A percentile compares a stretch with the other conserved stretches of the same genome.
Evolutionary conservation across 2,329 filamentous ascomycete genomes (phyloP).

Genomic region (Nakataea oryzae): DNA sequence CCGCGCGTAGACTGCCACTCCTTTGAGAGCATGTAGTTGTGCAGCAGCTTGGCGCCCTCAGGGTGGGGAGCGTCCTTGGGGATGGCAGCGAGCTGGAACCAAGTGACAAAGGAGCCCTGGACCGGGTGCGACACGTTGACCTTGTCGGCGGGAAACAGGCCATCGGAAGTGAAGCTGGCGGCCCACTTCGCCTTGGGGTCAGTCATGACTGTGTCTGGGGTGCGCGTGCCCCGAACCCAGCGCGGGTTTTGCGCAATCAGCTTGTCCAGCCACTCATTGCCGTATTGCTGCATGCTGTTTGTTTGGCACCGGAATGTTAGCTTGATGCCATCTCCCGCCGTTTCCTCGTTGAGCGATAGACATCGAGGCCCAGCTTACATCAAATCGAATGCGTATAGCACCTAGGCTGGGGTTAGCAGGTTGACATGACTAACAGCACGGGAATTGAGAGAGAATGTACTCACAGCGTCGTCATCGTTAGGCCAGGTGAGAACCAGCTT

Average conservation of each 20-base stretch:
- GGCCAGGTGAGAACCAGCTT: constrained; percentile 45
- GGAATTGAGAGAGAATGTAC: background rate
- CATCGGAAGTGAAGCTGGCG: constrained; percentile 21
- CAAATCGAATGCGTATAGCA: constrained; percentile 35
- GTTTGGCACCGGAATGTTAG: background rate
- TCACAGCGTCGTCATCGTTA: constrained; percentile 45
- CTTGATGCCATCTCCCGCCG: background rate
- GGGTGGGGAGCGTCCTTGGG: constrained; percentile 35
- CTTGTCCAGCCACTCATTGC: constrained; percentile 33
- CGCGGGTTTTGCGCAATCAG: constrained; percentile 35
- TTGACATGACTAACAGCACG: no score
- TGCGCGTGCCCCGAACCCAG: constrained; percentile 41
- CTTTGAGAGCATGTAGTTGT: constrained; percentile 31
- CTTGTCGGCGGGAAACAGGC: constrained; percentile 10
- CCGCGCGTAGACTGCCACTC: constrained; percentile 22
- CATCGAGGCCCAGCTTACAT: constrained; percentile 22
- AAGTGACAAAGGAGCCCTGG: constrained; percentile 31
- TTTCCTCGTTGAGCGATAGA: background rate
- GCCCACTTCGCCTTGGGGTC: constrained; percentile 15
- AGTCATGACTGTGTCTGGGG: constrained; percentile 24
- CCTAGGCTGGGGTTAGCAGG: no score
- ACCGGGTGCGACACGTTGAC: constrained; percentile 20
- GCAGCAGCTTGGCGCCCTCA: constrained; percentile 38
- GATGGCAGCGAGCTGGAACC: constrained; percentile 38
- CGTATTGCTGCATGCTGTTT: constrained; percentile 27